Percentiles rank a stretch among this genome's conserved stretches.
These are phyloP conservation scores for Penicillium odoratum DNA, from an alignment of 495 filamentous ascomycete genomes.

Conservation along the genomic window DNA sequence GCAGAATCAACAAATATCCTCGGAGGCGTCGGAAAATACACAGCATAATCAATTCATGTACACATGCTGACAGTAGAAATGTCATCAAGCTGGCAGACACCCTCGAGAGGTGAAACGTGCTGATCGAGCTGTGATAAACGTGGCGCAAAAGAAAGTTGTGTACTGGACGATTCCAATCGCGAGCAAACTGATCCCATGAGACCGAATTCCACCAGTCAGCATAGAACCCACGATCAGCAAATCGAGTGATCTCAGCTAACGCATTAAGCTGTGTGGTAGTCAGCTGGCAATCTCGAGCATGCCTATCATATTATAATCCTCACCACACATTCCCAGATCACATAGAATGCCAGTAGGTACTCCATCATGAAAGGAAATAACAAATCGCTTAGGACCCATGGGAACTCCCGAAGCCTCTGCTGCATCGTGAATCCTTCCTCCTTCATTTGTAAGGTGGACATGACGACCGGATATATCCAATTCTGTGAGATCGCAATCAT, in stretches of 20 bases:
- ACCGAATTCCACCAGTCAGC: conserved; percentile 67
- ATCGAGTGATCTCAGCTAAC: conserved; percentile 68
- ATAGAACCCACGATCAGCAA: conserved; percentile 78
- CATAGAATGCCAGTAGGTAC: conserved; percentile 61
- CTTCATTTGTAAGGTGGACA: conserved; percentile 64
- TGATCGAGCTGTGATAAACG: conserved; percentile 74
- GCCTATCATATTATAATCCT: conserved; percentile 4
- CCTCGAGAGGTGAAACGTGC: conserved; percentile 64
- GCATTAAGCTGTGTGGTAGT: conserved; percentile 56
- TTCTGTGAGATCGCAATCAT: conserved; percentile 51
- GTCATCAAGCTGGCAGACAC: conserved; percentile 71
- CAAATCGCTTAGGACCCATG: conserved; percentile 66
- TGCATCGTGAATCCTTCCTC: conserved; percentile 52
- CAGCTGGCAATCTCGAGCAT: not conserved
- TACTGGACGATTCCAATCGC: conserved; percentile 74
- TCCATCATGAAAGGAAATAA: conserved; percentile 77
- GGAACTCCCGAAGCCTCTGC: conserved; percentile 63
- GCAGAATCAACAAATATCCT: conserved; percentile 67
- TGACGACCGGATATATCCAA: conserved; percentile 66
- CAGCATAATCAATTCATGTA: conserved; percentile 77
- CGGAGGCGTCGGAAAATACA: conserved; percentile 75
- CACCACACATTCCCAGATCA: conserved; percentile 75
- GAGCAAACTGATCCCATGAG: conserved; percentile 58
- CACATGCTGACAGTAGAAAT: conserved; percentile 66
- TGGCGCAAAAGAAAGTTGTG: conserved; percentile 72